Conservation (phyloP, 176 grass and related monocot genomes). For the Puya raimondii region DNA sequence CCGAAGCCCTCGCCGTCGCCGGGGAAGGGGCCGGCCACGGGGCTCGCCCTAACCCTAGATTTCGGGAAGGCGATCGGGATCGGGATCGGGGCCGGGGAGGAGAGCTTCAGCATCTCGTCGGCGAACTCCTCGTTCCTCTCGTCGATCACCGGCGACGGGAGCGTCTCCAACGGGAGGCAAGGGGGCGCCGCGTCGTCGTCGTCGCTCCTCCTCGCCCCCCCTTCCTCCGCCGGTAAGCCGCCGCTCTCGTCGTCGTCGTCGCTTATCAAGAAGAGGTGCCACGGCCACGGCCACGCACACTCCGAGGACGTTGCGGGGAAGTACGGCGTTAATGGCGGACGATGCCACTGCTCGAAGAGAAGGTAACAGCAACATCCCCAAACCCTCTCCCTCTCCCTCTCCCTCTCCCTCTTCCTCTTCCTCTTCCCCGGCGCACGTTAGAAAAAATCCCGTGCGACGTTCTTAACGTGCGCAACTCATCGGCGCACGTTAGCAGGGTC, state of each 20-base stretch:
- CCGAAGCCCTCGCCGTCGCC: conserved; percentile 7
- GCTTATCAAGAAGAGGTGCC: conserved; percentile 39
- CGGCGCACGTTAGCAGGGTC: background rate
- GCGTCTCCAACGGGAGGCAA: conserved; percentile 61
- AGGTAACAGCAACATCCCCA: conserved; percentile 21
- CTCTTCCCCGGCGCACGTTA: background rate
- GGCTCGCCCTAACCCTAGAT: conserved; percentile 32
- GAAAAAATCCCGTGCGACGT: background rate
- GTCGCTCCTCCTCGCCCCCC: conserved; percentile 9
- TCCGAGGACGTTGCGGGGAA: conserved; percentile 56
- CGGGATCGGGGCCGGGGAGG: background rate
- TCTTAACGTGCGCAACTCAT: background rate
- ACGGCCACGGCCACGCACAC: conserved; percentile 73
- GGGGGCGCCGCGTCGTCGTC: conserved; percentile 1
- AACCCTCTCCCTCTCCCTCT: background rate
- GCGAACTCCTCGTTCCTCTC: conserved; percentile 75
- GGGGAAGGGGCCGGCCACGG: background rate
- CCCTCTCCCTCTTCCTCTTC: background rate
- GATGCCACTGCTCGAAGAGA: conserved; percentile 91
- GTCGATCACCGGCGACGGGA: conserved; percentile 63
- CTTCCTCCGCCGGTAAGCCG: conserved; percentile 24
- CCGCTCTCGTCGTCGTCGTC: conserved; percentile 20
- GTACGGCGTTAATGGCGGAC: conserved; percentile 29
- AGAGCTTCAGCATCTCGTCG: conserved; percentile 40
- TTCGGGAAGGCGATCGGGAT: conserved; percentile 16